These are phyloP conservation scores for Hura crepitans DNA, from an alignment of 441 rosid species.

Conservation along the genomic window DNA sequence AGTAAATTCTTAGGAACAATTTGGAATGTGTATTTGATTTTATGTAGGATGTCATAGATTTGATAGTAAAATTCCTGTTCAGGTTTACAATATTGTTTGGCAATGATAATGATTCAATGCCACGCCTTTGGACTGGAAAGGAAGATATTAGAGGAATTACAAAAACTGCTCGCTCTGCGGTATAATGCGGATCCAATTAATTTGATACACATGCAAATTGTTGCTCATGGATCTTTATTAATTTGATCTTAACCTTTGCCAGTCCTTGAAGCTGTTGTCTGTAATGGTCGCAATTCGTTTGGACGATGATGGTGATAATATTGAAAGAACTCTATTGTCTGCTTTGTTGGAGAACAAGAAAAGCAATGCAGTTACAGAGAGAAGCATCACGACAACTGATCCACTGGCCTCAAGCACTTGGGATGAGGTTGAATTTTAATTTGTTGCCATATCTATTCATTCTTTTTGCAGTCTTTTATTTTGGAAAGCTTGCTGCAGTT, in stretches of 20 bases:
- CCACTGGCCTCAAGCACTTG: conserved; percentile 93
- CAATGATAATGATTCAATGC: conserved; percentile 97
- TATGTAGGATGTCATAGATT: conserved; percentile 7
- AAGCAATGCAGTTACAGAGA: conserved; percentile 38
- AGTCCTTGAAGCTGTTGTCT: conserved; percentile 91
- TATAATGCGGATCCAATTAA: conserved; percentile 34
- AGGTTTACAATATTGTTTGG: conserved; percentile 88
- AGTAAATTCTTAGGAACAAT: conserved; percentile 17
- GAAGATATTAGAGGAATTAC: conserved; percentile 97
- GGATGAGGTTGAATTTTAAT: conserved; percentile 60
- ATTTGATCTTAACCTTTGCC: conserved; percentile 28
- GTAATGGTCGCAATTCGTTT: conserved; percentile 82
- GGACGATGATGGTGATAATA: conserved; percentile 64
- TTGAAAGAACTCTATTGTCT: conserved; percentile 56
- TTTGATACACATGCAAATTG: neutral
- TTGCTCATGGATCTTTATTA: conserved; percentile 13
- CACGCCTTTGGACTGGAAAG: conserved; percentile 98
- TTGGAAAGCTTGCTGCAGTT: neutral
- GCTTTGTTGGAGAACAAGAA: conserved; percentile 51
- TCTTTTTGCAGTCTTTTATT: too few species aligned
- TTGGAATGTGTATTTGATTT: conserved; percentile 17
- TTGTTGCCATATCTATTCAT: too few species aligned
- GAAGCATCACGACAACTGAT: conserved; percentile 52
- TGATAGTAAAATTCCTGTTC: conserved; percentile 22
- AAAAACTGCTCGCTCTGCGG: conserved; percentile 86